Base-by-base conservation (phyloP, 2,329 filamentous ascomycete species). In the Xylaria sp. region DNA sequence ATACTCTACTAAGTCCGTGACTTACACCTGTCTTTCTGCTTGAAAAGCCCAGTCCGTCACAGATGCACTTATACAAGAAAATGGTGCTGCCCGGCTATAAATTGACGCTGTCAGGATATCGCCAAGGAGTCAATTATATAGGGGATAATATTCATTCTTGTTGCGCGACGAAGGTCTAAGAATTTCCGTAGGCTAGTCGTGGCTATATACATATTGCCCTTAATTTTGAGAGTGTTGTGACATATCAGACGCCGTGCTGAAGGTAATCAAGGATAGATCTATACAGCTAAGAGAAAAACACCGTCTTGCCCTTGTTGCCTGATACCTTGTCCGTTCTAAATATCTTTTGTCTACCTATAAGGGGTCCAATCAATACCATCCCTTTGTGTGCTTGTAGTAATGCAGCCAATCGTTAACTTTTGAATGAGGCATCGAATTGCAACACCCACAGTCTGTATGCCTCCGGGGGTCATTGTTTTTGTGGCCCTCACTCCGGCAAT, bases 381-480 rank as follows among this genome's bases (percentile, higher is more conserved):
- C 13, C 18, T 28, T 5, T 25, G 20, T 25, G 10, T 46, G 25
- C 20, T 46, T 25, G 10, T 23, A 46, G 43, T 46, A 13, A 12
- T 43, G 10, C 13, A 63, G 7, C 61, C 61, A 63, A 2, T 50
- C 43, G 32, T 25, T 52, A 9, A 64, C 53, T 36, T 64, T 45
- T n/a, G 50, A 55, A n/a, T 45, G 23, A 28, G 30, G 20, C n/a
- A 3, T 28, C 4, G 23, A 48, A 48, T 48, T 12, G 13, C 1
- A 25, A 15, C 39, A 10, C 8, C 28, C 23, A 20, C 30, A 23
- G 23, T 20, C 41, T 34, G 41, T 23, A n/a, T 64, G 23, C 4
- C 12, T 39, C 28, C 25, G 32, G 18, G 8, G 43, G 15, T 23
- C 36, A 43, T 25, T 25, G 2, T 32, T 7, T 20, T 58, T 28